phyloP scores from a whole-genome alignment of 805 yeast species.

The Helenozyma baotianmanensis region DNA sequence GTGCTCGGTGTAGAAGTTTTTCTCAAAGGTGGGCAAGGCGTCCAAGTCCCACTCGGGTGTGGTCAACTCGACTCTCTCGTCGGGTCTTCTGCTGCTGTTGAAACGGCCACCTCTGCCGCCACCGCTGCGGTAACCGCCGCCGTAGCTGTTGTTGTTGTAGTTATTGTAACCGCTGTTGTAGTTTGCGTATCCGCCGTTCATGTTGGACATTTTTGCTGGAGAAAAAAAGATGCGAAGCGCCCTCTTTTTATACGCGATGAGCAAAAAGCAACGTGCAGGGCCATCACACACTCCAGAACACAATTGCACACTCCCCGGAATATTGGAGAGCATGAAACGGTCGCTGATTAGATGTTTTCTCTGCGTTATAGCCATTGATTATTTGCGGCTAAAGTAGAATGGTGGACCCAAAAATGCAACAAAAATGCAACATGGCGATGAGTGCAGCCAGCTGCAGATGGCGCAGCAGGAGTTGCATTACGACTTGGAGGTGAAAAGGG shows the following conservation, averaged over 20 bases:
- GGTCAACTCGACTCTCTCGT: constrained; percentile 46
- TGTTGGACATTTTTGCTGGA: constrained; percentile 17
- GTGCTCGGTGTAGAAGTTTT: constrained; percentile 89
- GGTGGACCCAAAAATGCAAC: too few relatives aligned
- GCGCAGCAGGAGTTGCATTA: too few relatives aligned
- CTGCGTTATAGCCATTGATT: too few relatives aligned
- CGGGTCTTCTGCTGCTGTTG: constrained; percentile 30
- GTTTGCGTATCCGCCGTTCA: constrained; percentile 29
- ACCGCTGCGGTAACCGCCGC: constrained; percentile 30
- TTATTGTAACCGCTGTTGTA: constrained; percentile 17
- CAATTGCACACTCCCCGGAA: too few relatives aligned
- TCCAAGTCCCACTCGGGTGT: constrained; percentile 80
- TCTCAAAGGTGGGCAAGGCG: constrained; percentile 82
- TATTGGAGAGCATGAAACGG: too few relatives aligned
- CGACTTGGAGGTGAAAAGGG: too few relatives aligned
- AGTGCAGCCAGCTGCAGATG: too few relatives aligned
- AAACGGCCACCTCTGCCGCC: constrained; percentile 25
- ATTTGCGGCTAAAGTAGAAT: too few relatives aligned
- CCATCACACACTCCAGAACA: too few relatives aligned
- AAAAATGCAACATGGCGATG: too few relatives aligned
- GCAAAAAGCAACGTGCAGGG: constrained; percentile 1
- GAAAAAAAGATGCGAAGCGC: constrained; percentile 4
- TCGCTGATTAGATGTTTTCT: too few relatives aligned
- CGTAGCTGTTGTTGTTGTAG: constrained; percentile 25
- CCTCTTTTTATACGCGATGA: constrained; percentile 5